A percentile compares a stretch with the other conserved stretches of the same genome.
phyloP scores from a whole-genome alignment of 2,329 filamentous ascomycete species.

The Dactylellina parvicollis region DNA sequence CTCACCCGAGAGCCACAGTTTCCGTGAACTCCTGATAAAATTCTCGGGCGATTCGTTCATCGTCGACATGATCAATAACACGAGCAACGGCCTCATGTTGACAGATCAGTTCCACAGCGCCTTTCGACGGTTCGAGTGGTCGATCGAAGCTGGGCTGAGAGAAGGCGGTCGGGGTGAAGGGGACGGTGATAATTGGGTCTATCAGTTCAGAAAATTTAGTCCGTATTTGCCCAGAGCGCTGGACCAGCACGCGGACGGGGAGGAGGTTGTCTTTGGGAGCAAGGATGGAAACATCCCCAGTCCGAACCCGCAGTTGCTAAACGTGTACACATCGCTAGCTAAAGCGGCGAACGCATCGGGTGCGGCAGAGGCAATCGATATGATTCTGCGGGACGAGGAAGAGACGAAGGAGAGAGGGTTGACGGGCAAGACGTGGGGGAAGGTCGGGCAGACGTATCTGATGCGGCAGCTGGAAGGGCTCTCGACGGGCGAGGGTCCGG shows the following conservation, averaged over 20 bases:
- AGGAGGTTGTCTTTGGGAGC: slow-evolving; percentile 32
- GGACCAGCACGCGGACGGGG: slow-evolving; percentile 35
- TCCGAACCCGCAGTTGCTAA: slow-evolving; percentile 36
- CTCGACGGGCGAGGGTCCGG: slow-evolving; percentile 7
- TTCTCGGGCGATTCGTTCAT: slow-evolving; percentile 44
- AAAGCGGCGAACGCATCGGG: slow-evolving; percentile 45
- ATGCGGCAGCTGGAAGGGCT: slow-evolving; percentile 36
- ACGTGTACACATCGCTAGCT: slow-evolving; percentile 35
- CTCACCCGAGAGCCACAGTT: slow-evolving; percentile 14
- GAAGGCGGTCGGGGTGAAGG: not conserved
- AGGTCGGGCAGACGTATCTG: slow-evolving; percentile 42
- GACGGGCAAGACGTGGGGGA: slow-evolving; percentile 36
- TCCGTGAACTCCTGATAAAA: slow-evolving; percentile 27
- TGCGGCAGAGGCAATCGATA: slow-evolving; percentile 41
- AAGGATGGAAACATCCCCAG: slow-evolving; percentile 34
- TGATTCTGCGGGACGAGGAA: slow-evolving; percentile 45
- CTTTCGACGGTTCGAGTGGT: slow-evolving; percentile 49
- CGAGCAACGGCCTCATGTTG: slow-evolving; percentile 46
- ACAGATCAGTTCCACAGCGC: slow-evolving; percentile 39
- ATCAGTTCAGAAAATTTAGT: slow-evolving; percentile 41
- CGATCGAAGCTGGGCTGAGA: slow-evolving; percentile 27
- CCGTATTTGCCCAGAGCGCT: slow-evolving; percentile 30
- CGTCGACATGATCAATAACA: slow-evolving; percentile 41
- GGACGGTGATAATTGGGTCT: slow-evolving; percentile 6
- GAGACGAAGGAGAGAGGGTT: slow-evolving; percentile 41